These are phyloP conservation scores for Vachellia collinsii DNA, from an alignment of 306 rosid genomes.

Conservation along the genomic window DNA sequence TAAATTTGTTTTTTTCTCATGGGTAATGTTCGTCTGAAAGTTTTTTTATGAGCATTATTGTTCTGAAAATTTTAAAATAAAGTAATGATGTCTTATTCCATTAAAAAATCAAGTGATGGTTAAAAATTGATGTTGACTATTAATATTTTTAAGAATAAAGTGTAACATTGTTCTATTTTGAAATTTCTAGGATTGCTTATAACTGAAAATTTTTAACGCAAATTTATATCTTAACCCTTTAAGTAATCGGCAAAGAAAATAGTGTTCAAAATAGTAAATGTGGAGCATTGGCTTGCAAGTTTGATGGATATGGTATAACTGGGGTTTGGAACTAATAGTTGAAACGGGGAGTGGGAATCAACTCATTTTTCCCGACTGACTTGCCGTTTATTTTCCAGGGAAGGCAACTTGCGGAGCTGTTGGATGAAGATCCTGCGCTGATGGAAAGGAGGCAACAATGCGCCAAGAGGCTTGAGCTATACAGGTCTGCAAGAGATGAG, in stretches of 20 bases:
- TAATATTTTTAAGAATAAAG: no score
- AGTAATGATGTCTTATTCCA: no score
- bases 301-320: not conserved
- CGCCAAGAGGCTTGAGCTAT: slow-evolving; percentile 77
- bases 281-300: not conserved
- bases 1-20: no score
- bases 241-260: not conserved
- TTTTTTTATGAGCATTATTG: no score
- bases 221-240: no score
- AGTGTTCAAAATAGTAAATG: not conserved
- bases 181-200: no score
- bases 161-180: no score
- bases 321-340: not conserved
- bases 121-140: no score
- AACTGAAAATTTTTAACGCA: no score
- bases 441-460: slow-evolving; percentile 86
- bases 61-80: no score
- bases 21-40: no score
- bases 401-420: slow-evolving; percentile 70
- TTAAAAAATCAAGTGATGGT: no score
- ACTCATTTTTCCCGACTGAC: not conserved
- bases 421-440: slow-evolving; percentile 82
- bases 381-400: slow-evolving; percentile 52
- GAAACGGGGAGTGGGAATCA: not conserved
- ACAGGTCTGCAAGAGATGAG: slow-evolving; percentile 91